Evolutionary conservation across 768 basidiomycete genomes (phyloP).

Genomic region (Tephrocybe sp.): DNA sequence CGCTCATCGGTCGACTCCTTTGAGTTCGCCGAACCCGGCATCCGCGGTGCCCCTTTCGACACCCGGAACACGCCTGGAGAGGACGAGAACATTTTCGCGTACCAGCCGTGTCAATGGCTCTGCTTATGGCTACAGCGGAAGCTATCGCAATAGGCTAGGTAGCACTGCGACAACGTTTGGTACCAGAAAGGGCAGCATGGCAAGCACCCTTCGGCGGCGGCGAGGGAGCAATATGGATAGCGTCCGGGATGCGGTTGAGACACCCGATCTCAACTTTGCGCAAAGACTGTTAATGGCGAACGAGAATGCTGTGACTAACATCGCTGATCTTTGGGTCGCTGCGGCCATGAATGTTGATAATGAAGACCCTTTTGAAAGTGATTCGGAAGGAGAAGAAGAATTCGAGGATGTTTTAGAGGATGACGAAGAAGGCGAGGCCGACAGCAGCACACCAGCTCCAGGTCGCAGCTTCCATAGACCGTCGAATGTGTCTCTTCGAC

Average conservation of each 20-base stretch:
- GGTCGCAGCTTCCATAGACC: slow-evolving; percentile 30
- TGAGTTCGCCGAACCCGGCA: slow-evolving; percentile 34
- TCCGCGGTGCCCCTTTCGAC: slow-evolving; percentile 48
- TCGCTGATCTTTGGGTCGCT: slow-evolving; percentile 97
- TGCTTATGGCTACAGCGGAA: slow-evolving; percentile 73
- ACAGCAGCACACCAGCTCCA: slow-evolving; percentile 16
- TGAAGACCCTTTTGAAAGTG: slow-evolving; percentile 75
- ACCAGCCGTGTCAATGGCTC: slow-evolving; percentile 70
- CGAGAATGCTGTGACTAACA: slow-evolving; percentile 91
- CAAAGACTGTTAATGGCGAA: slow-evolving; percentile 90
- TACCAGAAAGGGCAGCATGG: slow-evolving; percentile 54
- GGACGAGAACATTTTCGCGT: slow-evolving; percentile 50
- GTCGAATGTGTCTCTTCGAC: slow-evolving; percentile 26
- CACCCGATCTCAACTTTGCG: slow-evolving; percentile 76
- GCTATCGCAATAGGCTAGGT: slow-evolving; percentile 54
- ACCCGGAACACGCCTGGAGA: slow-evolving; percentile 39
- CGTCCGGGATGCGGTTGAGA: slow-evolving; percentile 36
- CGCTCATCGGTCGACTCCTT: slow-evolving; percentile 22
- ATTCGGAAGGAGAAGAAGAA: slow-evolving; percentile 39
- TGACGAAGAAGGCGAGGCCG: slow-evolving; percentile 25
- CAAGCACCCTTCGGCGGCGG: slow-evolving; percentile 50
- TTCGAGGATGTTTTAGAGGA: slow-evolving; percentile 31
- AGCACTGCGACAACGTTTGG: slow-evolving; percentile 45
- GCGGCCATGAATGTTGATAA: slow-evolving; percentile 95
- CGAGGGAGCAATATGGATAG: slow-evolving; percentile 51